Evolutionary conservation across 306 rosid genomes (phyloP).

Genomic region (Quercus alba): DNA sequence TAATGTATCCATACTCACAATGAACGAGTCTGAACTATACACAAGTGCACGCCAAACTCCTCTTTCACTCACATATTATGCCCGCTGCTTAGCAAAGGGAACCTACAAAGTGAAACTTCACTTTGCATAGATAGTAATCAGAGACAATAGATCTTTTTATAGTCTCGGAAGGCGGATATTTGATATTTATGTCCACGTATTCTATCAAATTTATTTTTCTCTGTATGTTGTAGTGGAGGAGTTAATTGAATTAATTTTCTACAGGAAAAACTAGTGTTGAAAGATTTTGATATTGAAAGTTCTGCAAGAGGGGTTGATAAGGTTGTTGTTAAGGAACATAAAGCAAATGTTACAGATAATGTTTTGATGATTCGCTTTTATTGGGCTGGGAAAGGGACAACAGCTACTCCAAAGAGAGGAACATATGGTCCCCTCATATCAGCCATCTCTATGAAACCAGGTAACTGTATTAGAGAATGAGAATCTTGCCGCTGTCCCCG

Average conservation of each 20-base stretch:
- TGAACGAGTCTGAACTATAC: conserved; percentile 36
- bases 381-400: too few species aligned
- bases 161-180: conserved; percentile 59
- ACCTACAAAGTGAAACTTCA: conserved; percentile 52
- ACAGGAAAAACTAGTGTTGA: fast-evolving
- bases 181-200: neutral
- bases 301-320: too few species aligned
- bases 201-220: too few species aligned
- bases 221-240: fast-evolving
- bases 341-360: fast-evolving
- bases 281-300: too few species aligned
- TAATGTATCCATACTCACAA: conserved; percentile 18
- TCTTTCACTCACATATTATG: conserved; percentile 48
- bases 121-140: conserved; percentile 53
- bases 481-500: fast-evolving
- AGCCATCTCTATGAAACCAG: too few species aligned
- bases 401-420: too few species aligned
- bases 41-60: conserved; percentile 48
- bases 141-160: conserved; percentile 37
- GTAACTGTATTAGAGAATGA: too few species aligned
- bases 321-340: fast-evolving
- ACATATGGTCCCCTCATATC: too few species aligned
- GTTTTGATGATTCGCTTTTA: too few species aligned
- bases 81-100: conserved; percentile 61
- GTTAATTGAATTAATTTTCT: too few species aligned